Percentiles rank a stretch among this genome's conserved stretches.
These are phyloP conservation scores for Ceratocystis albifundus DNA, from an alignment of 2,329 filamentous ascomycete genomes.

Conservation along the genomic window DNA sequence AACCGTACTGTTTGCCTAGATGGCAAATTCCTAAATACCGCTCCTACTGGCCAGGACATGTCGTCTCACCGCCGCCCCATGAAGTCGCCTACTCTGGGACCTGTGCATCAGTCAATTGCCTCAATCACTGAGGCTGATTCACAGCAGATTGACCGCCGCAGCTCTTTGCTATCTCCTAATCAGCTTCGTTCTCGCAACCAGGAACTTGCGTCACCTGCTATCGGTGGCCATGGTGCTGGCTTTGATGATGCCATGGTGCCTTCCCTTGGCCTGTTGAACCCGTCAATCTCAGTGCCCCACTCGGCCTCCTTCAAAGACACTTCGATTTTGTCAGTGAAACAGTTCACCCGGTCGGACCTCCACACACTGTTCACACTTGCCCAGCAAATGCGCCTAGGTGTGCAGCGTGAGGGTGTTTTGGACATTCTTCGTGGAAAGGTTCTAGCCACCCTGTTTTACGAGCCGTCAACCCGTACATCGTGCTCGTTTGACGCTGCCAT, in stretches of 20 bases:
- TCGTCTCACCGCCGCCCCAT: constrained; percentile 51
- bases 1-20: constrained; percentile 65
- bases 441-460: constrained; percentile 89
- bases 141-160: constrained; percentile 27
- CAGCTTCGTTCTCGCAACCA: constrained; percentile 20
- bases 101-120: constrained; percentile 25
- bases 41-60: constrained; percentile 60
- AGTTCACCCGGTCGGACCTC: constrained; percentile 77
- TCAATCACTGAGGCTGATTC: constrained; percentile 16
- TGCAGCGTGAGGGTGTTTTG: constrained; percentile 82
- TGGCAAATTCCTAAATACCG: constrained; percentile 44
- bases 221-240: not conserved
- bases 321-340: constrained; percentile 82
- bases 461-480: constrained; percentile 91
- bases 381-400: constrained; percentile 92
- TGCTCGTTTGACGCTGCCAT: constrained; percentile 95
- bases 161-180: constrained; percentile 27
- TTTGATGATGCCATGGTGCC: constrained; percentile 21
- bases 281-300: constrained; percentile 27
- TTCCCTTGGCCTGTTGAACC: constrained; percentile 17
- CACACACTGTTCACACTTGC: constrained; percentile 93
- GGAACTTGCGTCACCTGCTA: constrained; percentile 15
- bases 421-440: constrained; percentile 77
- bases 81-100: constrained; percentile 48
- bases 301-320: constrained; percentile 68